Evolutionary conservation across 2,329 filamentous ascomycete genomes (phyloP), one percentile per base, ranked within the genome.

Genomic region (Amauroascus niger): DNA sequence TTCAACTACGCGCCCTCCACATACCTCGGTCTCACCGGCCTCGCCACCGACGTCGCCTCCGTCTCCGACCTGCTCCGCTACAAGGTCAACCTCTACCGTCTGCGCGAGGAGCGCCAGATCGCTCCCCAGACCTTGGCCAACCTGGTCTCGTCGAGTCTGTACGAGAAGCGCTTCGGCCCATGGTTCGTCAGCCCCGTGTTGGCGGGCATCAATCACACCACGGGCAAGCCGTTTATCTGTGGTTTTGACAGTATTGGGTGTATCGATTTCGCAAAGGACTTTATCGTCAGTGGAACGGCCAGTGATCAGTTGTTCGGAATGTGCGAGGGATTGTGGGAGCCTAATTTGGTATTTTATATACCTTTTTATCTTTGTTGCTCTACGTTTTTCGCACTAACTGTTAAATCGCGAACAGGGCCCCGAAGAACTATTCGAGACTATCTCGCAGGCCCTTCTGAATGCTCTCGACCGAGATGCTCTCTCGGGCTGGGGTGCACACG

Each of bases 41-140:
- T 98, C 49, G 93, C 93, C 57, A 98, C 93, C 64, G 93, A 98
- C 71, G 89, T 98, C 60, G 82, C 81, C 60, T 97, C 91, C 63
- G 91, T 98, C 63, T 87, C 85, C 65, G 91, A 98, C 75, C 85
- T 97, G 62, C 95, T 98, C 81, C 89, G 93, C 68, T 97, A 95
- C 83, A 98, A 98, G 80, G 88, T 95, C 72, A 98, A 98, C 81
- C 94, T 98, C 87, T 98, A 98, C 81, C 87, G 93, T 61, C 82
- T 98, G 67, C 88, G 93, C 67, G 93, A 98, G 79, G 93, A 98
- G 79, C 89, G 93, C 68, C 81, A 89, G 77, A 97, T 98, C 73
- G 85, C 87, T 53, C 93, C 93, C 44, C 81, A 87, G 70, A 98
- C 93, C 55, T 89, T 98, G 75, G 90, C 93, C 71, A 96, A 98